Conservation (phyloP, 2,329 filamentous ascomycete species). For the Pyricularia pennisetigena region DNA sequence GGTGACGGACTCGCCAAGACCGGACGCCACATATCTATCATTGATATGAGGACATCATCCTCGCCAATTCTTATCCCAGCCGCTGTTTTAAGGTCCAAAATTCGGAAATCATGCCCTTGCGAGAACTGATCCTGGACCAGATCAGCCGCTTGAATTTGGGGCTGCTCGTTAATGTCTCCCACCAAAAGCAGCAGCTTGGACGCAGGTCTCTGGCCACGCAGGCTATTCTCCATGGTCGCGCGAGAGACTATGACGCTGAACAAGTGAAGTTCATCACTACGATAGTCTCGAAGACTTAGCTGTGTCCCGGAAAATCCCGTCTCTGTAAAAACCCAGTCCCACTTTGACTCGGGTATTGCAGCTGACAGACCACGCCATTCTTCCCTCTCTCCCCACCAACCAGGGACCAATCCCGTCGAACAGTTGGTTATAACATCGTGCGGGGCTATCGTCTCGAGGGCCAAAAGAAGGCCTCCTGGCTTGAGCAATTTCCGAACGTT, state of each 20-base stretch:
- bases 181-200: background rate
- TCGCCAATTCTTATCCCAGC: background rate
- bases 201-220: background rate
- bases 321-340: conserved; percentile 14
- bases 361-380: conserved; percentile 9
- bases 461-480: conserved; percentile 23
- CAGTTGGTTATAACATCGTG: background rate
- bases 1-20: background rate
- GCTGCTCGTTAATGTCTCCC: background rate
- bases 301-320: conserved; percentile 14
- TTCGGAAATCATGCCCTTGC: background rate
- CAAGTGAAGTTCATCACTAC: background rate
- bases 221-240: background rate
- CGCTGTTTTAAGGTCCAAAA: background rate
- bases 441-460: conserved; percentile 10
- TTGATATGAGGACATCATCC: background rate
- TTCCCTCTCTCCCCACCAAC: conserved; percentile 12
- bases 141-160: background rate
- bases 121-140: background rate
- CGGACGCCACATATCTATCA: background rate
- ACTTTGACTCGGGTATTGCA: conserved; percentile 7
- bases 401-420: conserved; percentile 8
- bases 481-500: conserved; percentile 21
- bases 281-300: background rate
- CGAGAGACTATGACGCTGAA: background rate